A percentile compares a stretch with the other conserved stretches of the same genome.
These are phyloP conservation scores for Phytophthora sp. DNA, from an alignment of 352 stramenopile genomes.

Conservation along the genomic window DNA sequence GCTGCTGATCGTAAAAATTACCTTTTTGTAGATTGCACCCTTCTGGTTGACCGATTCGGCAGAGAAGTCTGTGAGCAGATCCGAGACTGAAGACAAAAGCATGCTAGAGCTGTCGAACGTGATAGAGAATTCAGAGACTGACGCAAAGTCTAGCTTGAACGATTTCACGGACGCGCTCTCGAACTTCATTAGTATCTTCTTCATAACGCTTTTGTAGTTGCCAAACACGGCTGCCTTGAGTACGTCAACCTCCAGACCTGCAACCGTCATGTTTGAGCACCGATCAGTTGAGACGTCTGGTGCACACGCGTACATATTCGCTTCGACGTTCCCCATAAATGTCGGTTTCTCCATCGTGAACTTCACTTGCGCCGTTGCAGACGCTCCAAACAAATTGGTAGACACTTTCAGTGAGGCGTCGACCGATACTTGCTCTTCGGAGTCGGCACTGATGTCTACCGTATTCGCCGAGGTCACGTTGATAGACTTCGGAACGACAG, in stretches of 20 bases:
- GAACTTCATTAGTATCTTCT: slow-evolving; percentile 37
- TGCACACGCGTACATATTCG: slow-evolving; percentile 42
- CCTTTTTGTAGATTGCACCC: slow-evolving; percentile 43
- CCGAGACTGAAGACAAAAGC: slow-evolving; percentile 35
- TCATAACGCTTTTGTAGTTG: slow-evolving; percentile 35
- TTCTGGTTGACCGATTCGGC: slow-evolving; percentile 60
- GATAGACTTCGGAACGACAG: slow-evolving; percentile 34
- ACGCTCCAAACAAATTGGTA: slow-evolving; percentile 39
- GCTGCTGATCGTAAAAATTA: slow-evolving; percentile 35
- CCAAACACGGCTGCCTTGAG: slow-evolving; percentile 3
- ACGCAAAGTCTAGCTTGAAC: slow-evolving; percentile 42
- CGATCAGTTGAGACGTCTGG: slow-evolving; percentile 7
- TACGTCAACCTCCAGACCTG: slow-evolving; percentile 29
- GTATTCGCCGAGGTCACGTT: slow-evolving; percentile 40
- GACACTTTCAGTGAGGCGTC: slow-evolving; percentile 35
- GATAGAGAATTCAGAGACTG: slow-evolving; percentile 46
- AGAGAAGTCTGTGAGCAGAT: slow-evolving; percentile 50
- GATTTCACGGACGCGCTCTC: slow-evolving; percentile 34
- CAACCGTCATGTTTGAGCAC: slow-evolving; percentile 52
- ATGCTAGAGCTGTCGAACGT: slow-evolving; percentile 41
- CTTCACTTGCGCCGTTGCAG: too few species aligned
- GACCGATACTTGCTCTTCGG: slow-evolving; percentile 33
- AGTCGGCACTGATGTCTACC: slow-evolving; percentile 39
- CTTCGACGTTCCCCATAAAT: slow-evolving; percentile 22
- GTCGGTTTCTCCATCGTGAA: slow-evolving; percentile 38